Evolutionary conservation across 768 basidiomycete species (phyloP), one percentile per base, ranked within the genome.

Genomic region (Trametes cinnabarina): DNA sequence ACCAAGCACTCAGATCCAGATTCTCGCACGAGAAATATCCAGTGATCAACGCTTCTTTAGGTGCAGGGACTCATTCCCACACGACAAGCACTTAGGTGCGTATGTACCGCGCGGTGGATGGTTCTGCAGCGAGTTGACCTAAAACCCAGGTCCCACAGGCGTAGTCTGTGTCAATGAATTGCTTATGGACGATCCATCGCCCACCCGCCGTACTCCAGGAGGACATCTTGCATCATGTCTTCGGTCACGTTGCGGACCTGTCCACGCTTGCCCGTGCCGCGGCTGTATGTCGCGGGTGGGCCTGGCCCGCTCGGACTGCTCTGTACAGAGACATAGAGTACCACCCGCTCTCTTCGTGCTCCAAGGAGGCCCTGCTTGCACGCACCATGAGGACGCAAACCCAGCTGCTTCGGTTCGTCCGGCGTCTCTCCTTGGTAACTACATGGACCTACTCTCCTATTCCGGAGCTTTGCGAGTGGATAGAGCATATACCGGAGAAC

Each of bases 391-490:
- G 57, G 28, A 53, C 51, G 6, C 51, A 51, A 6, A 51, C 58
- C 1, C 58, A 59, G 20, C 58, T 59, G 23, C 58, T 47, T 7
- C 40, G 37, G 1, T 40, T 53, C 14, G 47, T 59, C 0, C 58
- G 58, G 11, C 30, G 58, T 20, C 47, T 59, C 6, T 59, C 40
- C 51, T 28, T 59, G 4, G 19, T 44, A 20, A 59, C 58, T 11
- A 6, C 51, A 3, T 59, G 58, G 58, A 59, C 51, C 4, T 51
- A 59, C 30, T 53, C 58, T 9, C 51, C 58, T 4, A 48, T 32
- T 2, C 51, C 51, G 0, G 51, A 59, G 22, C 51, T 59, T 3
- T 59, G 58, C 40, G 51, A 53, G 1, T 59, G 58, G 58, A 53
- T 59, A 3, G 23, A 22, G 34, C 39, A 20, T 14, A 41, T 59